These are phyloP conservation scores for Nicotiana obtusifolia DNA, from an alignment of 257 asterid genomes.

Conservation along the genomic window DNA sequence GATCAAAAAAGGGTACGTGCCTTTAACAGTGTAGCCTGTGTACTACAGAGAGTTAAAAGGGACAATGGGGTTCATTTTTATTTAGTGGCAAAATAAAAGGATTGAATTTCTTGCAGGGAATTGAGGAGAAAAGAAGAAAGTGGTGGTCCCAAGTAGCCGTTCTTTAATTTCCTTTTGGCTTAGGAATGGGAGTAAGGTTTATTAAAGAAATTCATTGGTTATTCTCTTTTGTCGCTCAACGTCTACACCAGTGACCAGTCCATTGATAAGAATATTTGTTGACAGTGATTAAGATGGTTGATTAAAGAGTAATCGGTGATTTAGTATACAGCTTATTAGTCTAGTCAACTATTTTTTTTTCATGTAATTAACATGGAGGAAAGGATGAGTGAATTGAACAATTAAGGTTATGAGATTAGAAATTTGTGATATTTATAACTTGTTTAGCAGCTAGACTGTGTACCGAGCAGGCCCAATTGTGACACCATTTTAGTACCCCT, in stretches of 20 bases:
- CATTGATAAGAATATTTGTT: not conserved
- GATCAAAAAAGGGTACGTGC: slow-evolving; percentile 10
- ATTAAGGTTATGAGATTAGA: too few species aligned
- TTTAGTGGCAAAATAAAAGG: slow-evolving; percentile 18
- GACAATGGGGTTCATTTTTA: slow-evolving; percentile 6
- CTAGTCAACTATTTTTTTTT: too few species aligned
- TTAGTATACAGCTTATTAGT: not conserved
- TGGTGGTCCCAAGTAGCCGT: slow-evolving; percentile 42
- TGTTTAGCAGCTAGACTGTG: too few species aligned
- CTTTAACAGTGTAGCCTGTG: slow-evolving; percentile 20
- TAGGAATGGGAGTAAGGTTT: slow-evolving; percentile 2
- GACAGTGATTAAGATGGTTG: not conserved
- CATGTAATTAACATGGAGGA: too few species aligned
- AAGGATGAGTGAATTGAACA: too few species aligned
- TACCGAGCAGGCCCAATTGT: too few species aligned
- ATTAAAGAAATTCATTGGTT: not conserved
- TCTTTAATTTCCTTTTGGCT: slow-evolving; percentile 11
- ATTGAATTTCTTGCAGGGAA: slow-evolving; percentile 25
- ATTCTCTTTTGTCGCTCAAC: not conserved
- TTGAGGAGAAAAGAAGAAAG: slow-evolving; percentile 32
- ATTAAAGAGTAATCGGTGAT: not conserved
- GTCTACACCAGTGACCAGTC: not conserved
- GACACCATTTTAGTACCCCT: too few species aligned
- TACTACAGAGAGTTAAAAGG: slow-evolving; percentile 17
- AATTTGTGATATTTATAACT: too few species aligned